phyloP scores from a whole-genome alignment of 1,284 basidiomycete genomes.

The Exobasidium rhododendri region DNA sequence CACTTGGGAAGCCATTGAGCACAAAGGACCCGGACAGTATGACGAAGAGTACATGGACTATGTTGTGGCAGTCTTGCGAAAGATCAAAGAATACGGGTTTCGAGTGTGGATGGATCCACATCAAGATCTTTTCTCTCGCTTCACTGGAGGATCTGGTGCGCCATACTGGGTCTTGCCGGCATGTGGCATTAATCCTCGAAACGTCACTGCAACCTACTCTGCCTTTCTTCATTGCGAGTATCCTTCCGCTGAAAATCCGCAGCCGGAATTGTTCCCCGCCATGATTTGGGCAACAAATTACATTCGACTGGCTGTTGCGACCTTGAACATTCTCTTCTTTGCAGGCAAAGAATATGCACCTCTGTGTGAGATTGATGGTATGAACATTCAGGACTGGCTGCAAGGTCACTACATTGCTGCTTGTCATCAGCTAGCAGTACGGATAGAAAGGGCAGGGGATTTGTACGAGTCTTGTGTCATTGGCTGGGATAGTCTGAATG shows the following conservation, averaged over 20 bases:
- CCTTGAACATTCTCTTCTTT: conserved; percentile 91
- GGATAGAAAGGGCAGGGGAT: conserved; percentile 68
- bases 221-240: conserved; percentile 88
- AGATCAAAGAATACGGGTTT: conserved; percentile 94
- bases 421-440: conserved; percentile 70
- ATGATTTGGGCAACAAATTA: conserved; percentile 99
- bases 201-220: conserved; percentile 78
- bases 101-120: conserved; percentile 91
- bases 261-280: conserved; percentile 73
- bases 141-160: conserved; percentile 91
- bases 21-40: conserved; percentile 84
- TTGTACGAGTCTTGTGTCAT: conserved; percentile 82
- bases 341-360: conserved; percentile 86
- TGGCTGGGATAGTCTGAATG: conserved; percentile 95
- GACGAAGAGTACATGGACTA: conserved; percentile 92
- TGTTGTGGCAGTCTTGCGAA: conserved; percentile 75
- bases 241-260: conserved; percentile 63
- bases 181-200: conserved; percentile 82
- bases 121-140: conserved; percentile 95
- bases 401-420: conserved; percentile 81
- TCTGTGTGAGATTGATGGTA: conserved; percentile 80
- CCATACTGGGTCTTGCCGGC: conserved; percentile 91
- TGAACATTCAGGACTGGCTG: conserved; percentile 89
- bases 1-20: conserved; percentile 92
- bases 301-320: conserved; percentile 78